Conservation (phyloP, 1,284 basidiomycete species). For the Sporisorium graminicola region DNA sequence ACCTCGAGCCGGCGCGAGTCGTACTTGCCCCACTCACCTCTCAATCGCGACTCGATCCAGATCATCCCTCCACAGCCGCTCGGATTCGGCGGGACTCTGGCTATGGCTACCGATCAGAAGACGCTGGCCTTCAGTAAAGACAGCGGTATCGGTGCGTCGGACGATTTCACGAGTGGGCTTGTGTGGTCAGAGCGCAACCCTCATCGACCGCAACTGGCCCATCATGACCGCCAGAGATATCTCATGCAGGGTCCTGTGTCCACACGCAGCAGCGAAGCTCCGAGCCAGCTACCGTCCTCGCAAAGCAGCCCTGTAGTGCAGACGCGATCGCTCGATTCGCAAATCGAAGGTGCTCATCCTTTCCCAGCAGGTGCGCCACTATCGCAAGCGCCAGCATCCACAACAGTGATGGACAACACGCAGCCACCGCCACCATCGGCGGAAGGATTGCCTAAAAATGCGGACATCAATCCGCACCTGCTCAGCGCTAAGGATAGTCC, state of each 20-base stretch:
- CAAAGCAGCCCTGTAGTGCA: slow-evolving; percentile 14
- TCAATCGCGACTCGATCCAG: slow-evolving; percentile 60
- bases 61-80: slow-evolving; percentile 63
- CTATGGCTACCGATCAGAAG: slow-evolving; percentile 56
- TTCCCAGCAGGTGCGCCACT: neutral
- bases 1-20: slow-evolving; percentile 43
- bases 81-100: slow-evolving; percentile 58
- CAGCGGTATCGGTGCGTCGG: slow-evolving; percentile 52
- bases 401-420: neutral
- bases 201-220: slow-evolving; percentile 14
- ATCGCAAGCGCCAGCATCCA: slow-evolving; percentile 6
- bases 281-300: slow-evolving; percentile 18
- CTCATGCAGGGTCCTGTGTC: slow-evolving; percentile 33
- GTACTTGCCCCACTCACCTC: slow-evolving; percentile 60
- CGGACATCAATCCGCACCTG: slow-evolving; percentile 20
- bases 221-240: slow-evolving; percentile 31
- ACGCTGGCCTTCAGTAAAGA: slow-evolving; percentile 58
- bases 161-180: slow-evolving; percentile 53
- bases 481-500: slow-evolving; percentile 35
- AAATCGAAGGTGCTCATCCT: neutral
- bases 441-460: neutral
- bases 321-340: neutral
- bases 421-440: slow-evolving; percentile 1
- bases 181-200: slow-evolving; percentile 37
- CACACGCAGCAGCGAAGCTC: slow-evolving; percentile 27